Evolutionary conservation across 352 stramenopile genomes (phyloP), one percentile per base, ranked within the genome.

Genomic region (Globisporangium echinulatum): DNA sequence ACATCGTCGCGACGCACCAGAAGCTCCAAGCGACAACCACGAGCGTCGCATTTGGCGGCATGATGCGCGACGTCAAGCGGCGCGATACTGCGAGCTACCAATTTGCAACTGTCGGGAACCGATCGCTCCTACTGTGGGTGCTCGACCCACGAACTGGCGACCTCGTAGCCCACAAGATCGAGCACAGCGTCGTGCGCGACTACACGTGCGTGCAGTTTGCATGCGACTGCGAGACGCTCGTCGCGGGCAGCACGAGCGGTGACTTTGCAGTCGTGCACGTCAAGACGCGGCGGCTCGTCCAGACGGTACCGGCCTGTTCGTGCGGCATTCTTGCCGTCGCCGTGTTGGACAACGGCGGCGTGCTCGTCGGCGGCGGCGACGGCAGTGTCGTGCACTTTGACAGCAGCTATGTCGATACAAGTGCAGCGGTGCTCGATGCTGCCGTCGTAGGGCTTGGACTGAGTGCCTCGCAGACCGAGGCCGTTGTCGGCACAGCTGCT

Each of bases 21-120:
- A 89, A 93, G 56, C 71, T 93, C 42, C 59, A 68, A 47, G 65
- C 76, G 39, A 77, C 80, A 59, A 71, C 87, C 51, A 75, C 76
- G 6, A 71, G 75, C 10, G 72, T 93, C n/a, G 67, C 72, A 3
- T 96, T 92, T 55, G 88, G 87, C 49, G 88, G 87, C 25, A 92
- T 96, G 75, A 73, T 76, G 10, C 82, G 87, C 54, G 90, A 98
- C 52, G 74, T 97, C 53, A 98, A 98, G 75, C 82, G 89, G 17
- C 75, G 90, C 1, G 84, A 97, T 65, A 97, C 88, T 38, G 17
- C 54, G 25, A 78, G 72, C 49, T 97, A 98, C 72, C 81, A 96
- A 56, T 94, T 98, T 62, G 79, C 77, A 54, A 97, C 91, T 0
- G 88, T 74, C 1, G 88, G 87, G 13, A 69, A 85, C 49, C 78